Percentiles rank a stretch among this genome's conserved stretches.
Evolutionary conservation across 225 moss, liverwort and hornwort species (phyloP).

Genomic region (Polytrichum formosum): DNA sequence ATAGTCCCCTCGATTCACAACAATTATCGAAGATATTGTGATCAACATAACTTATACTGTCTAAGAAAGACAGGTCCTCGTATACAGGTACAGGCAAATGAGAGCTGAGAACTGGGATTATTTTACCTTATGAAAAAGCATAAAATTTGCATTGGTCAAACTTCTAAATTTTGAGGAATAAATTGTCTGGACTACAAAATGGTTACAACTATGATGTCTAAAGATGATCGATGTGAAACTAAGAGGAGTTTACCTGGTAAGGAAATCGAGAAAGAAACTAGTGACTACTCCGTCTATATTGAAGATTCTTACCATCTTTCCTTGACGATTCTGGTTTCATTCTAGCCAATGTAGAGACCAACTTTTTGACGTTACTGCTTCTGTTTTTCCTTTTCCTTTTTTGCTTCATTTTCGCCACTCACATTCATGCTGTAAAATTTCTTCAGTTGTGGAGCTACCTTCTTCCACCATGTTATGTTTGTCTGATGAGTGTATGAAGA

Average conservation of each 20-base stretch:
- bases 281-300: constrained; percentile 6
- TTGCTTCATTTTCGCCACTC: constrained; percentile 32
- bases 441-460: constrained; percentile 24
- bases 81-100: background rate
- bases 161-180: too few relatives aligned
- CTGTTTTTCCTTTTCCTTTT: constrained; percentile 31
- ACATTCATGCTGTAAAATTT: constrained; percentile 23
- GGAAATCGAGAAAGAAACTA: background rate
- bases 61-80: background rate
- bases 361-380: constrained; percentile 30
- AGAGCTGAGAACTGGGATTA: too few relatives aligned
- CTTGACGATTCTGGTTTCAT: constrained; percentile 19
- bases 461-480: constrained; percentile 14
- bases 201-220: background rate
- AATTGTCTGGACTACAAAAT: background rate
- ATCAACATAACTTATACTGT: background rate
- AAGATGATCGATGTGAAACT: background rate
- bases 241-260: too few relatives aligned
- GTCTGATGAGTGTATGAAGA: constrained; percentile 10
- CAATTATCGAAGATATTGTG: background rate
- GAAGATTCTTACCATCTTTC: constrained; percentile 27
- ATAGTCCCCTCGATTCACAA: background rate
- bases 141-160: background rate
- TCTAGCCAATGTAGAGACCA: constrained; percentile 12
- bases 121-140: background rate